A percentile compares a stretch with the other conserved stretches of the same genome.
Conservation (phyloP, 129 eudicot species). For the Flaveria brownii region DNA sequence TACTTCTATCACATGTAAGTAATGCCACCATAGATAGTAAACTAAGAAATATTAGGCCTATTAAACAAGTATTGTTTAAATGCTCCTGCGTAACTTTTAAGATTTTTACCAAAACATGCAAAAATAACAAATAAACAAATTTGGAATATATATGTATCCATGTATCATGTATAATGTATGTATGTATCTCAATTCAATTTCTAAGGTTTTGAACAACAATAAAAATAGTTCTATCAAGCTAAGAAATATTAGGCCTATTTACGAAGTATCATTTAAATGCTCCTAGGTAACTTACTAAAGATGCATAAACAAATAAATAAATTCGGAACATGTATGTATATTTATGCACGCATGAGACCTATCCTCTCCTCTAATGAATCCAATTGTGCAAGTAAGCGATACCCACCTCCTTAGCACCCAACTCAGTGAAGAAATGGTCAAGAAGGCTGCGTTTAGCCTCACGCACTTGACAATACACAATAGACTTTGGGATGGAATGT, state of each 20-base stretch:
- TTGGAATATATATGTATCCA: too few relatives aligned
- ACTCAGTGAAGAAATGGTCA: conserved; percentile 88
- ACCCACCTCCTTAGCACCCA: conserved; percentile 87
- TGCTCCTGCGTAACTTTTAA: background rate
- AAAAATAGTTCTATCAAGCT: too few relatives aligned
- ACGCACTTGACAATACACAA: conserved; percentile 96
- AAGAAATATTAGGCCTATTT: background rate
- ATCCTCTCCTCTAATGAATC: too few relatives aligned
- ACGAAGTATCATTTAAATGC: background rate
- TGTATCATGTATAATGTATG: too few relatives aligned
- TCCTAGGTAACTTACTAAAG: too few relatives aligned
- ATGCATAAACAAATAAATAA: too few relatives aligned
- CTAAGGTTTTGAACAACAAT: too few relatives aligned
- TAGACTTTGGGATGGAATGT: conserved; percentile 88
- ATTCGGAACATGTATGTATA: too few relatives aligned
- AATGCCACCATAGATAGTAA: background rate
- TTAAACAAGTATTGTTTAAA: background rate
- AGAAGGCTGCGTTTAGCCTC: conserved; percentile 93
- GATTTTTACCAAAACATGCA: background rate
- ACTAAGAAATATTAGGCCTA: too few relatives aligned
- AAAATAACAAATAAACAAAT: background rate
- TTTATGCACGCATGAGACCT: too few relatives aligned
- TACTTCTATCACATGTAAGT: background rate
- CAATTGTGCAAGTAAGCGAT: background rate
- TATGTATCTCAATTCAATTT: too few relatives aligned